These are phyloP conservation scores for Ceratonia siliqua DNA, from an alignment of 306 rosid species.

Conservation along the genomic window DNA sequence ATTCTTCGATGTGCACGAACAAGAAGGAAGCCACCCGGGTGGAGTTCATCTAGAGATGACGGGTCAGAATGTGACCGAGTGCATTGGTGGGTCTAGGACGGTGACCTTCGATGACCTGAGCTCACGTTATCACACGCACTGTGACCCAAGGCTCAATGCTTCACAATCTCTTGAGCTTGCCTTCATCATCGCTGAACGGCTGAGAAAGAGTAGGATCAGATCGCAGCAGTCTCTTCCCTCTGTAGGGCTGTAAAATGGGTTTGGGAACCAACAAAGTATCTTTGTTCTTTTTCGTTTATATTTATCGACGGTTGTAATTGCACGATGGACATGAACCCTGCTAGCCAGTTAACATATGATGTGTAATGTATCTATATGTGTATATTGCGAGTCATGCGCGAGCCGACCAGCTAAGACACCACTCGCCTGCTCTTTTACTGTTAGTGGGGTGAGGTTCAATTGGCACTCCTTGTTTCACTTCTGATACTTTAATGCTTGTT, in stretches of 20 bases:
- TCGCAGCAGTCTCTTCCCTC: constrained; percentile 53
- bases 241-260: constrained; percentile 43
- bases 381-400: constrained; percentile 46
- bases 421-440: not conserved
- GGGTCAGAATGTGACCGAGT: constrained; percentile 97
- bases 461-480: not conserved
- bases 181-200: constrained; percentile 90
- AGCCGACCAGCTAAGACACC: not conserved
- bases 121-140: constrained; percentile 98
- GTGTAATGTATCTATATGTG: constrained; percentile 49
- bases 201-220: constrained; percentile 83
- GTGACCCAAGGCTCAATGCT: constrained; percentile 96
- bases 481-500: no score
- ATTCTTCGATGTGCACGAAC: constrained; percentile 96
- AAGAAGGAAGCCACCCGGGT: constrained; percentile 98
- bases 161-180: constrained; percentile 98
- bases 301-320: constrained; percentile 17
- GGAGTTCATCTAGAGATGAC: constrained; percentile 99
- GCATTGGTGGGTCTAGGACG: constrained; percentile 95
- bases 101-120: constrained; percentile 92
- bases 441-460: not conserved
- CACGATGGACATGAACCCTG: not conserved
- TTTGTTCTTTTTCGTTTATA: constrained; percentile 31
- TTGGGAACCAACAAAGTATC: constrained; percentile 19
- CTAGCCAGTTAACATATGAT: constrained; percentile 35